A percentile compares a stretch with the other conserved stretches of the same genome.
phyloP scores from a whole-genome alignment of 345 rosid genomes.

The Camelina hispida region DNA sequence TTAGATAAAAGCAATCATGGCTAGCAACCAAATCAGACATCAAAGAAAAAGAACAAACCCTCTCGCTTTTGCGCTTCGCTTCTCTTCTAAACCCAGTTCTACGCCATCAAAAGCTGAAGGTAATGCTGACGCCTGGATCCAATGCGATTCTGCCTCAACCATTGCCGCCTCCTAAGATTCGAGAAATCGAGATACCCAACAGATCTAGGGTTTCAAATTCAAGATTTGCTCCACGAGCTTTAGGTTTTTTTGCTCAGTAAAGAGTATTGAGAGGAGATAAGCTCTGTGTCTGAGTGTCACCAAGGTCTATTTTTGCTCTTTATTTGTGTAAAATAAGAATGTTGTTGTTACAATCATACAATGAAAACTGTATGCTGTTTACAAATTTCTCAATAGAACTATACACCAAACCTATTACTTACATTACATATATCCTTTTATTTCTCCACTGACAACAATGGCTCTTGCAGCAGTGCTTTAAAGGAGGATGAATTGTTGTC shows the following conservation, averaged over 20 bases:
- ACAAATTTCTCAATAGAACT: constrained; percentile 30
- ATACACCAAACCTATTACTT: constrained; percentile 29
- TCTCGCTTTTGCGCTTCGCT: no score
- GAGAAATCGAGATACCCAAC: no score
- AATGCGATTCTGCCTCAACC: constrained; percentile 45
- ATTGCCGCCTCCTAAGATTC: constrained; percentile 35
- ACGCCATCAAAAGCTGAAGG: constrained; percentile 38
- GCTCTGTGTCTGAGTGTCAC: no score
- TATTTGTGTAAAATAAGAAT: not conserved
- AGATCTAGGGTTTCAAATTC: no score
- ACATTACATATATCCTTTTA: constrained; percentile 20
- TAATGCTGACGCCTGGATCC: constrained; percentile 40
- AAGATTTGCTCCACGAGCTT: no score
- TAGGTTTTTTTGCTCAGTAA: no score
- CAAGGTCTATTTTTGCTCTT: not conserved
- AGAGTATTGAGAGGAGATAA: no score
- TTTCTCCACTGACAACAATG: constrained; percentile 52
- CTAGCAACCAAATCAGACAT: constrained; percentile 68
- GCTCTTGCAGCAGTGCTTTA: constrained; percentile 60
- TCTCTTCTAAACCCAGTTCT: no score
- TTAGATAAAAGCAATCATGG: not conserved
- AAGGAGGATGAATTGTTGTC: constrained; percentile 56
- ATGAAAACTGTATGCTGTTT: constrained; percentile 6
- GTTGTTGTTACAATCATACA: constrained; percentile 13
- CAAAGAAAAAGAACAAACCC: not conserved